Evolutionary conservation across 306 rosid genomes (phyloP), one percentile per base, ranked within the genome.

Genomic region (Mimosa pudica): DNA sequence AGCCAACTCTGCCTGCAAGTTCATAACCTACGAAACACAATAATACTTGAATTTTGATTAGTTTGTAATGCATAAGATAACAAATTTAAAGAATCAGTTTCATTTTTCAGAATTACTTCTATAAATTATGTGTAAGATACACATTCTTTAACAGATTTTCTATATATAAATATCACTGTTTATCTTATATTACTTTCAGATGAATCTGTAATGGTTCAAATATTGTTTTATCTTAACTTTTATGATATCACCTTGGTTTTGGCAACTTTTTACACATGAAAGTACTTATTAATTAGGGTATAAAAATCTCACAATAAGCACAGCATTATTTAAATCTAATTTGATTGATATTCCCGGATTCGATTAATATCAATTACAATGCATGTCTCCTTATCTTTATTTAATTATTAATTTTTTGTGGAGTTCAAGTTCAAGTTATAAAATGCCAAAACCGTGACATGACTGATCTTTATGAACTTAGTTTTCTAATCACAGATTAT

Each of bases 1-100:
- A 18, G 94, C 89, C 58, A 92, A 74, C 80, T 94, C 97, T 45
- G 97, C 90, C 75, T 92, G 96, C 91, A 92, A 87, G 81, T 88
- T 92, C 71, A 92, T 89, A 0, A 89, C 97, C 98, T 94, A 70
- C 80, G 8, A 58, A 51, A 36, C 30, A 38, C 4, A 17, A 17
- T 17, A 16, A 57, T 57, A 8, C 63, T 18, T 8, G 11, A 18
- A 57, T 57, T 17, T 57, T 1, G 63, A 8, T 57, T n/a, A 55
- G 30, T 17, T 17, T 55, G 20, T 52, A 5, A 16, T 18, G 16
- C 24, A 52, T 52, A 4, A 14, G 16, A 52, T 52, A 17, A 52
- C 24, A 52, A 24, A 24, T 24, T 24, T 24, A 24, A 52, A 52
- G 61, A n/a, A 55, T 55, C n/a, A 3, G 58, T 16, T 52, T 52